Conservation (phyloP, 805 yeast genomes). For the Martiniozyma abietophila region DNA sequence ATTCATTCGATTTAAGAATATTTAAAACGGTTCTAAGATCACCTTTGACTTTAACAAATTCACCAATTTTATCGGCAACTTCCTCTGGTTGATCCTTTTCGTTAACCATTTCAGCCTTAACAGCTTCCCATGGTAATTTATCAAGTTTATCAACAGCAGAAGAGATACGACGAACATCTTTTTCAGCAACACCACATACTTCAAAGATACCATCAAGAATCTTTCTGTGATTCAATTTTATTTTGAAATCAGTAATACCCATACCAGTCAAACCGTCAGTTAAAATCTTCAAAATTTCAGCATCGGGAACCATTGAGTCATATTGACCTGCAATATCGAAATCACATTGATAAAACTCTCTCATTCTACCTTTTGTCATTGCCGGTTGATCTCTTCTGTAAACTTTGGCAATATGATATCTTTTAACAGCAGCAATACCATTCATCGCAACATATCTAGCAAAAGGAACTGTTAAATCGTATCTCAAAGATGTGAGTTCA, state of each 20-base stretch:
- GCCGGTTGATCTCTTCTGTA: slow-evolving; percentile 99
- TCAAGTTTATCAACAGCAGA: slow-evolving; percentile 96
- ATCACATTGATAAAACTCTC: slow-evolving; percentile 99
- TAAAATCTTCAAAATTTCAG: slow-evolving; percentile 73
- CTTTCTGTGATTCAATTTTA: slow-evolving; percentile 92
- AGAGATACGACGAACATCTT: slow-evolving; percentile 87
- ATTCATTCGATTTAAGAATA: slow-evolving; percentile 46
- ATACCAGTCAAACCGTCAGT: slow-evolving; percentile 79
- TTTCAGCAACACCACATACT: slow-evolving; percentile 89
- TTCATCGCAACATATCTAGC: slow-evolving; percentile 97
- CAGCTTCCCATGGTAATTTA: slow-evolving; percentile 92
- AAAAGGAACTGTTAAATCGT: slow-evolving; percentile 96
- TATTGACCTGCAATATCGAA: slow-evolving; percentile 92
- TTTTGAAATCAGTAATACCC: slow-evolving; percentile 82
- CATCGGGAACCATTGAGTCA: slow-evolving; percentile 94
- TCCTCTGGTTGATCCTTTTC: slow-evolving; percentile 88
- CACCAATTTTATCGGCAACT: slow-evolving; percentile 90
- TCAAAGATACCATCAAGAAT: slow-evolving; percentile 92
- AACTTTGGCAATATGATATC: slow-evolving; percentile 96
- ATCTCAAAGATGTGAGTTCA: slow-evolving; percentile 88
- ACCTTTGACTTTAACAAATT: slow-evolving; percentile 81
- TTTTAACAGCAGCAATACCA: slow-evolving; percentile 77
- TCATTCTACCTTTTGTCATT: slow-evolving; percentile 99
- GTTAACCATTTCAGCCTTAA: slow-evolving; percentile 80
- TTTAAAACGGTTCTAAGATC: slow-evolving; percentile 53